phyloP scores from a whole-genome alignment of 108 stramenopile species.

The Nitzschia inconspicua region DNA sequence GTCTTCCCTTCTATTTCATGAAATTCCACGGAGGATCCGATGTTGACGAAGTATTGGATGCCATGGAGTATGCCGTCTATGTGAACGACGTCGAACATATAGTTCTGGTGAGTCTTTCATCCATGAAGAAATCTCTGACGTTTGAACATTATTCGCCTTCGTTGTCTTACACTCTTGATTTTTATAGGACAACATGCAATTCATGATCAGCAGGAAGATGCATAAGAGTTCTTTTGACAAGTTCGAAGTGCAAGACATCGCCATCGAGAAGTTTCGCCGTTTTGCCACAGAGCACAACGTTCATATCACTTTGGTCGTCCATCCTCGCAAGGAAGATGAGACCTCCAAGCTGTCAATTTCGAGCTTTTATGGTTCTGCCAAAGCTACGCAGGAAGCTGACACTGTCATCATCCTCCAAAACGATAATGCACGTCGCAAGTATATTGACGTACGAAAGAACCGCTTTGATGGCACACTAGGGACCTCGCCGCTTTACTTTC shows the following conservation, averaged over 20 bases:
- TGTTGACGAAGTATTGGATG: slow-evolving; percentile 91
- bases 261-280: slow-evolving; percentile 94
- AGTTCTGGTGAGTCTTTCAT: slow-evolving; percentile 10
- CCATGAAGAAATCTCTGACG: background rate
- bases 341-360: slow-evolving; percentile 69
- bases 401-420: slow-evolving; percentile 95
- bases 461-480: slow-evolving; percentile 95
- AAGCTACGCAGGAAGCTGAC: slow-evolving; percentile 99
- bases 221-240: slow-evolving; percentile 56
- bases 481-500: slow-evolving; percentile 69
- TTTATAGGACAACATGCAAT: slow-evolving; percentile 96
- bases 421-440: slow-evolving; percentile 77
- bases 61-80: slow-evolving; percentile 96
- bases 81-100: slow-evolving; percentile 91
- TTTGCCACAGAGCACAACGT: slow-evolving; percentile 96
- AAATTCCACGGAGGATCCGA: slow-evolving; percentile 94
- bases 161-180: slow-evolving; percentile 25
- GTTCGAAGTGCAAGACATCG: slow-evolving; percentile 92
- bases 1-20: slow-evolving; percentile 91
- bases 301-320: slow-evolving; percentile 94
- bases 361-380: slow-evolving; percentile 93
- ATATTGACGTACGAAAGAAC: slow-evolving; percentile 97
- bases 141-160: background rate
- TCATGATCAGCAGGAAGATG: slow-evolving; percentile 85
- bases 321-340: slow-evolving; percentile 97